Conservation (phyloP, 2,329 filamentous ascomycete species). For the Hymenoscyphus albidus region DNA sequence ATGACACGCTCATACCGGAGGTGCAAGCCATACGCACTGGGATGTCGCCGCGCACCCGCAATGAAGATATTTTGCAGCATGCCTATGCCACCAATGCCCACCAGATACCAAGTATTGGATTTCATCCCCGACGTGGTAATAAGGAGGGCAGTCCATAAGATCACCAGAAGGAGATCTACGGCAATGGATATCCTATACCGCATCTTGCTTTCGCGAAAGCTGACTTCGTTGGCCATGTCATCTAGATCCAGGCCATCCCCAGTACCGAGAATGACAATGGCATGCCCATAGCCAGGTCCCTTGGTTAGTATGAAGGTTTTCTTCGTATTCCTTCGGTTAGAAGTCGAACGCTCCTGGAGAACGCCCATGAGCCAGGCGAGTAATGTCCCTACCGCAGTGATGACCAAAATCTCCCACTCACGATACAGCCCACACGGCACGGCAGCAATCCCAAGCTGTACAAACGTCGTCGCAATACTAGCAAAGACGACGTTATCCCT, state of each 20-base stretch:
- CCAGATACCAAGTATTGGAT: conserved; percentile 40
- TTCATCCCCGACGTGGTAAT: conserved; percentile 39
- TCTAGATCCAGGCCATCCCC: not conserved
- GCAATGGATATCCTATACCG: not conserved
- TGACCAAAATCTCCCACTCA: conserved; percentile 36
- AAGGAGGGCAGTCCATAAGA: conserved; percentile 40
- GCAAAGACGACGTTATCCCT: not conserved
- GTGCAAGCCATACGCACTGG: conserved; percentile 27
- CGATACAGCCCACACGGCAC: conserved; percentile 15
- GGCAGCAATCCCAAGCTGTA: conserved; percentile 20
- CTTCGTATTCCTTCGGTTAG: not conserved
- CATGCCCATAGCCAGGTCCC: not conserved
- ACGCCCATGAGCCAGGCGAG: conserved; percentile 28
- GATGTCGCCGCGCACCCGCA: conserved; percentile 33
- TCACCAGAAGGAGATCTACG: not conserved
- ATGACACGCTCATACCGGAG: not conserved
- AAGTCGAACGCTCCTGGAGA: not conserved
- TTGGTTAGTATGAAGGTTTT: not conserved
- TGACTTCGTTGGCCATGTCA: not conserved
- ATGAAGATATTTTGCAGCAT: conserved; percentile 41
- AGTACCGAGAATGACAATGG: not conserved
- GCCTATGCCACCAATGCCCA: conserved; percentile 40
- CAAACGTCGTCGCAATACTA: conserved; percentile 26
- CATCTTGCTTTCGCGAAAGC: not conserved
- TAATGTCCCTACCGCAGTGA: conserved; percentile 38